A percentile compares a stretch with the other conserved stretches of the same genome.
Evolutionary conservation across 2,329 filamentous ascomycete species (phyloP).

Genomic region (Gnomoniopsis smithogilvyi): DNA sequence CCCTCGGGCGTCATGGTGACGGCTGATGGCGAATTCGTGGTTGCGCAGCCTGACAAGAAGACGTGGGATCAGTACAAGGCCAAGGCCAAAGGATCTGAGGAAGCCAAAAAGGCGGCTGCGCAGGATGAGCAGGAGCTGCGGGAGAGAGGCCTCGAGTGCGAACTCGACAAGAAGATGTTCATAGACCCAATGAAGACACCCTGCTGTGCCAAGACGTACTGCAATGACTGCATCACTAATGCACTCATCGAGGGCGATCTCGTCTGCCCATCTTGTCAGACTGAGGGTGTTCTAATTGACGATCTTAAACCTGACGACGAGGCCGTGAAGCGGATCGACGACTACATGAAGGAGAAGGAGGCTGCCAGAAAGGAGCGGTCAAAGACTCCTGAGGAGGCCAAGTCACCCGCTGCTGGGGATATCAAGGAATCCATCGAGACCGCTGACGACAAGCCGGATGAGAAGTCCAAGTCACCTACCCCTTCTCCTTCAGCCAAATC

Average conservation of each 20-base stretch:
- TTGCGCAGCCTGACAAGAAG: conserved; percentile 91
- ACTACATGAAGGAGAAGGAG: conserved; percentile 60
- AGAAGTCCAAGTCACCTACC: conserved; percentile 33
- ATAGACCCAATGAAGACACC: conserved; percentile 98
- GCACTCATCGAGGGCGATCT: conserved; percentile 98
- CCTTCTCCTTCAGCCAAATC: conserved; percentile 29
- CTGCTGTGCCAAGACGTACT: conserved; percentile 97
- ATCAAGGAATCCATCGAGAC: conserved; percentile 33
- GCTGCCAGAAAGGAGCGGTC: conserved; percentile 46
- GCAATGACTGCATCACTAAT: conserved; percentile 99
- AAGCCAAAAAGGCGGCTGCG: conserved; percentile 73
- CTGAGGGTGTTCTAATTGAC: conserved; percentile 89
- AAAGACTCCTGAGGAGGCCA: conserved; percentile 42
- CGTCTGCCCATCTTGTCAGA: conserved; percentile 87
- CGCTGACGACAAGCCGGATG: conserved; percentile 30
- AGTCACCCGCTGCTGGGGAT: conserved; percentile 27
- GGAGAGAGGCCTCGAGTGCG: conserved; percentile 85
- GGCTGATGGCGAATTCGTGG: conserved; percentile 94
- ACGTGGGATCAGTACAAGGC: conserved; percentile 97
- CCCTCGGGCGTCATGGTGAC: conserved; percentile 95
- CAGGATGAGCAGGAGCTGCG: conserved; percentile 82
- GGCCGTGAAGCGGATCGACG: conserved; percentile 72
- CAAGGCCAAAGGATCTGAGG: conserved; percentile 82
- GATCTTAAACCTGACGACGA: conserved; percentile 83
- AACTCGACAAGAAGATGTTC: conserved; percentile 97